phyloP scores from a whole-genome alignment of 2,329 filamentous ascomycete species.

The Metarhizium sp. region DNA sequence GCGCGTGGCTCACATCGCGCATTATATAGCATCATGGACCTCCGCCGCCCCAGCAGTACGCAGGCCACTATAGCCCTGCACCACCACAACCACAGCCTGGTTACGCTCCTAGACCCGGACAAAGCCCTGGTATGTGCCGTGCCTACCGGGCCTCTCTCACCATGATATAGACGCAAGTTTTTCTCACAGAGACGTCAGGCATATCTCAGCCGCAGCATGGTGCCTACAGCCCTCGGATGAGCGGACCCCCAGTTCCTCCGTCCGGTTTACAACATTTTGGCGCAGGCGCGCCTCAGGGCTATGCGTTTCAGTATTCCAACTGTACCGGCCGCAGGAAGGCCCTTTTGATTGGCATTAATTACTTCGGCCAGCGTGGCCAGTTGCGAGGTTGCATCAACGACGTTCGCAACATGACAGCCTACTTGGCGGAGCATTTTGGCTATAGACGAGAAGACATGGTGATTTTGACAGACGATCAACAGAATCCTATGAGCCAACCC shows the following conservation, averaged over 20 bases:
- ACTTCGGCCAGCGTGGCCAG: constrained; percentile 87
- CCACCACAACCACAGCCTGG: constrained; percentile 34
- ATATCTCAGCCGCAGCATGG: constrained; percentile 11
- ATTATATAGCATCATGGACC: constrained; percentile 16
- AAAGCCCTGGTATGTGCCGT: constrained; percentile 21
- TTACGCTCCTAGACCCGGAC: constrained; percentile 38
- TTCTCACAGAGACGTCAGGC: constrained; percentile 5
- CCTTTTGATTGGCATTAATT: constrained; percentile 89
- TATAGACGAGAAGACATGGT: constrained; percentile 98
- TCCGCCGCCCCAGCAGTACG: constrained; percentile 25
- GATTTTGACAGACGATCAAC: constrained; percentile 89
- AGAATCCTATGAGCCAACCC: constrained; percentile 94
- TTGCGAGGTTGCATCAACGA: constrained; percentile 93
- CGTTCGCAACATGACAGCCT: constrained; percentile 92
- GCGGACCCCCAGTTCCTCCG: constrained; percentile 54
- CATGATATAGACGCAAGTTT: no score
- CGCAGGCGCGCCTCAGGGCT: constrained; percentile 67
- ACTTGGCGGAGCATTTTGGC: constrained; percentile 79
- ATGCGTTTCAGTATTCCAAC: constrained; percentile 83
- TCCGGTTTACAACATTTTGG: constrained; percentile 63
- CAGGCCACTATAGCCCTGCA: constrained; percentile 17
- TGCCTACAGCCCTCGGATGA: constrained; percentile 2
- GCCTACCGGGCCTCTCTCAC: not conserved
- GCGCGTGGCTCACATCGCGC: not conserved
- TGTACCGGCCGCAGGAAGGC: constrained; percentile 87